Evolutionary conservation across 1,139 yeast genomes (phyloP).

Genomic region (Zygosaccharomyces sapae): DNA sequence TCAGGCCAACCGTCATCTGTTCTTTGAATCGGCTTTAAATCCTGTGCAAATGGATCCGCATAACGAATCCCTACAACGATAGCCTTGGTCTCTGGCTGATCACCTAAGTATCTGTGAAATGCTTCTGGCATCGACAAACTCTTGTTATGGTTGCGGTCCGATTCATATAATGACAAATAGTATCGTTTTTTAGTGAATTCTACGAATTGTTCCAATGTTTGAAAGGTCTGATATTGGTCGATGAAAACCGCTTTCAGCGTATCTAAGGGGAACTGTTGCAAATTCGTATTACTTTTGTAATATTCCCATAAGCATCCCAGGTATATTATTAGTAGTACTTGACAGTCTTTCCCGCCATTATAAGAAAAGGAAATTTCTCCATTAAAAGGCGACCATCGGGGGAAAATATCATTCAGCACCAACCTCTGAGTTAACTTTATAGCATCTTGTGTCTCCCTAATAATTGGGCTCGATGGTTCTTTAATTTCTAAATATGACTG

Average conservation of each 20-base stretch:
- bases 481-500: conserved; percentile 24
- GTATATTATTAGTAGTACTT: conserved; percentile 33
- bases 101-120: conserved; percentile 25
- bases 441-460: conserved; percentile 32
- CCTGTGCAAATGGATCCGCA: conserved; percentile 35
- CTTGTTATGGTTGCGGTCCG: conserved; percentile 18
- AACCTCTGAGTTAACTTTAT: conserved; percentile 24
- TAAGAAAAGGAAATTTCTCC: conserved; percentile 36
- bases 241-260: conserved; percentile 33
- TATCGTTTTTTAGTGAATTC: conserved; percentile 27
- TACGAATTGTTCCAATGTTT: conserved; percentile 30
- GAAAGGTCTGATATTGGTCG: conserved; percentile 31
- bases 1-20: conserved; percentile 37
- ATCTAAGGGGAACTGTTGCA: conserved; percentile 29
- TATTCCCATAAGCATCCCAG: conserved; percentile 35
- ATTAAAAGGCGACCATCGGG: conserved; percentile 32
- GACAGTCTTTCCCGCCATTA: conserved; percentile 39
- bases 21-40: conserved; percentile 29
- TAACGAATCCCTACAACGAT: conserved; percentile 35
- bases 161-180: conserved; percentile 31
- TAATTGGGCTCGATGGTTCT: conserved; percentile 16
- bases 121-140: conserved; percentile 31
- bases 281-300: conserved; percentile 17
- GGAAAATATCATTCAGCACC: conserved; percentile 29
- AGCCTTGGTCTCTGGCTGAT: conserved; percentile 29